A percentile compares a stretch with the other conserved stretches of the same genome.
These are phyloP conservation scores for Alternaria panax DNA, from an alignment of 2,329 filamentous ascomycete genomes.

Conservation along the genomic window DNA sequence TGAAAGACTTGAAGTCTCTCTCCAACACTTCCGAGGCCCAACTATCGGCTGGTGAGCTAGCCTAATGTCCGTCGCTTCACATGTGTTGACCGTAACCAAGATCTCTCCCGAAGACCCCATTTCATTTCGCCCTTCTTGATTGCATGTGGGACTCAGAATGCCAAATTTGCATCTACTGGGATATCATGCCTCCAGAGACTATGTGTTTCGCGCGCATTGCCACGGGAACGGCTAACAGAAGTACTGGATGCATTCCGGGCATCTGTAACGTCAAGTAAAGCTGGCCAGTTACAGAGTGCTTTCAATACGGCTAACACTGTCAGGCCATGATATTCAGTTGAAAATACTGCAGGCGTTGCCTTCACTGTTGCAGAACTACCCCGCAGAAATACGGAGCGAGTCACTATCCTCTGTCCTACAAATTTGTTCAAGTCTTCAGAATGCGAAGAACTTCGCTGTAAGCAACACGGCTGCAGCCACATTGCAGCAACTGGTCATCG, in stretches of 20 bases:
- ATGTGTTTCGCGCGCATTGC: constrained; percentile 80
- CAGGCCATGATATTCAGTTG: constrained; percentile 85
- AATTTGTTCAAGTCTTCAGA: constrained; percentile 89
- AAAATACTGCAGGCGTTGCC: constrained; percentile 94
- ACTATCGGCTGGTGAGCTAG: constrained; percentile 68
- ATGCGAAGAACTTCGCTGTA: constrained; percentile 90
- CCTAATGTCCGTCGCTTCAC: background rate
- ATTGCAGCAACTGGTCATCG: constrained; percentile 89
- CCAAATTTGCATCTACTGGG: constrained; percentile 86
- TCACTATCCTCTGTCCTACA: constrained; percentile 83
- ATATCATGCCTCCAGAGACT: constrained; percentile 89
- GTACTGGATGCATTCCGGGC: constrained; percentile 88
- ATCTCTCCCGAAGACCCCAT: constrained; percentile 79
- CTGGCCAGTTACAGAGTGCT: constrained; percentile 30
- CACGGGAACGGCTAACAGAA: constrained; percentile 80
- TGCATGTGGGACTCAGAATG: constrained; percentile 88
- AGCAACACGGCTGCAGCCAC: constrained; percentile 97
- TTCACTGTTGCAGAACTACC: constrained; percentile 88
- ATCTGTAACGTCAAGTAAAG: constrained; percentile 72
- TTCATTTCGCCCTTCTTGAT: constrained; percentile 95
- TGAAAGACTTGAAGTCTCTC: constrained; percentile 84
- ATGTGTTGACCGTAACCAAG: constrained; percentile 56
- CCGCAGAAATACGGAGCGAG: constrained; percentile 78
- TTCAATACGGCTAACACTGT: constrained; percentile 19
- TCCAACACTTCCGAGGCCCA: constrained; percentile 78